Percentiles rank a stretch among this genome's conserved stretches.
Conservation (phyloP, 2,329 filamentous ascomycete genomes). For the Trichophyton rubrum region DNA sequence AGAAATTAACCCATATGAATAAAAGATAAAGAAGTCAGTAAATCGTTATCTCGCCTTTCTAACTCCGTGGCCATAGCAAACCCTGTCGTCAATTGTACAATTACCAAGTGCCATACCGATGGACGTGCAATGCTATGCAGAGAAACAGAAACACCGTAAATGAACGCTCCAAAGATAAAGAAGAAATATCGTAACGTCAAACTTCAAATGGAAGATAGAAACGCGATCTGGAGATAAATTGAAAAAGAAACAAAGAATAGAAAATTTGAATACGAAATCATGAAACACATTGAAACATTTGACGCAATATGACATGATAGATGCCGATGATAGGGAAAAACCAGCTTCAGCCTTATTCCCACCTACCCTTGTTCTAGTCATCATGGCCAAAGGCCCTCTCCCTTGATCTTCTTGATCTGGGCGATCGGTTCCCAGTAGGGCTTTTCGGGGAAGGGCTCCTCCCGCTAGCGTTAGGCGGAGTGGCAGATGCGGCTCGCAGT, state of each 20-base stretch:
- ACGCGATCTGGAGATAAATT: background rate
- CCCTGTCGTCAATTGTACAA: slow-evolving; percentile 5
- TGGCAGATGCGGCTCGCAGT: slow-evolving; percentile 1
- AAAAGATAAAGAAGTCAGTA: background rate
- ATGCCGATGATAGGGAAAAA: background rate
- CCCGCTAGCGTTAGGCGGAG: background rate
- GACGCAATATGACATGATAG: background rate
- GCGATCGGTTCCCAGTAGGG: background rate
- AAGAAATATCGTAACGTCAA: background rate
- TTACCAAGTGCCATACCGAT: background rate
- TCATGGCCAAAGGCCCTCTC: background rate
- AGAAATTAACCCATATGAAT: background rate
- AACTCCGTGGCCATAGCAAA: background rate
- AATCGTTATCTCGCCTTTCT: background rate
- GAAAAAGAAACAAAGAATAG: background rate
- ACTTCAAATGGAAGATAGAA: background rate
- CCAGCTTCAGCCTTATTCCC: background rate
- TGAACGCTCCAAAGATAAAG: background rate
- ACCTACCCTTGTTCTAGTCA: background rate
- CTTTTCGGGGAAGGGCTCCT: background rate
- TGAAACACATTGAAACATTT: slow-evolving; percentile 1
- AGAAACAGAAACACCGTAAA: background rate
- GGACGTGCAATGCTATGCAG: slow-evolving; percentile 1
- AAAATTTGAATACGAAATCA: background rate
- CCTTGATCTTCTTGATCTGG: background rate